Base-by-base conservation (phyloP, 805 yeast genomes). In the Sungouiella blattae region DNA sequence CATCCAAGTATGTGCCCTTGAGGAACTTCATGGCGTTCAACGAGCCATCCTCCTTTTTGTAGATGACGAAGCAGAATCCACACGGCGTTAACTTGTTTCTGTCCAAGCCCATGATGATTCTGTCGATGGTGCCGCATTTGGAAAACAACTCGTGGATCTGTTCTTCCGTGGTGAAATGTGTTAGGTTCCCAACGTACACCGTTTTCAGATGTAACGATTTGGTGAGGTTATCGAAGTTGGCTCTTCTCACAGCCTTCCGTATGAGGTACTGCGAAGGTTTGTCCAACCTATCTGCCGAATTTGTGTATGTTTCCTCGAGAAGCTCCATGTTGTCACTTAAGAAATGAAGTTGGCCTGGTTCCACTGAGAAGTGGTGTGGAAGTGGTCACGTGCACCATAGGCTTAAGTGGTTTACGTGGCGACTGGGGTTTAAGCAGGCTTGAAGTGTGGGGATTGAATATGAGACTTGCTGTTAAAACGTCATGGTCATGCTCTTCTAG, bases 61-160 rank as follows among this genome's bases (percentile, higher is more conserved):
- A 93, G 30, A 87, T 83, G 26, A 93, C 88, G 56, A 93, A 93
- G 56, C 97, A 89, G 59, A 93, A 91, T 12, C 98, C 98, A 56
- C 98, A 89, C 2, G 98, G 98, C 1, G 96, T 89, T 51, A 82
- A 78, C 47, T 85, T 83, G 56, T 82, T 81, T 46, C 96, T 73
- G 58, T 93, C 97, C 24, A 93, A 73, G 0, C 98, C 98, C 98
- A 93, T 93, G 33, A 91, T 80, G 27, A 89, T 85, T 52, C 83
- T 72, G 46, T 77, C 77, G 26, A 91, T 80, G 11, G 76, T 68
- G 1, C 97, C 98, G 52, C 86, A 80, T 57, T 83, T 83, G 41
- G 83, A 75, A 53, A 93, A 87, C 33, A 93, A 62, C 58, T 89
- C 98, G 56, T 80, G 83, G 11, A 91, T 77, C 60, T 91, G 97